These are phyloP conservation scores for Drosera spatulata DNA, from an alignment of 179 eudicot species.

Conservation along the genomic window DNA sequence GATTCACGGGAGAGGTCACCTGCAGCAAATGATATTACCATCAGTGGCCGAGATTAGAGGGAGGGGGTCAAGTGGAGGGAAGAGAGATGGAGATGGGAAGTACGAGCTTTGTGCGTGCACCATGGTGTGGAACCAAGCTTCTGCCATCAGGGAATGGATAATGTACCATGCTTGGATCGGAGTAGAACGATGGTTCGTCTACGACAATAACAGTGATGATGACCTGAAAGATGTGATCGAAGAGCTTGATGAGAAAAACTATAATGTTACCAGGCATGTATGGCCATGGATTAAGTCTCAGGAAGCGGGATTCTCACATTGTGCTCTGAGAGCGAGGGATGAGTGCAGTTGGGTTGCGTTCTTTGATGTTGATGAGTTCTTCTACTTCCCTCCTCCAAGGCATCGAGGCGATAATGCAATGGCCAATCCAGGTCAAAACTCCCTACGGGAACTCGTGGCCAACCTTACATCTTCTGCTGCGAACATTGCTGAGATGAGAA, in stretches of 20 bases:
- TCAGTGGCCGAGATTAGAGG: conserved; percentile 51
- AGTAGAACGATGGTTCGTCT: conserved; percentile 75
- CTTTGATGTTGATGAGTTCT: conserved; percentile 91
- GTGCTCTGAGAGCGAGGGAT: conserved; percentile 55
- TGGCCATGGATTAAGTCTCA: conserved; percentile 99
- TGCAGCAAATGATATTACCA: conserved; percentile 34
- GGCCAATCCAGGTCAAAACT: conserved; percentile 25
- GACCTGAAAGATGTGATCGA: conserved; percentile 32
- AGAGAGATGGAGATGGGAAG: conserved; percentile 12
- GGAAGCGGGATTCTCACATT: conserved; percentile 93
- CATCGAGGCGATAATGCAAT: conserved; percentile 1
- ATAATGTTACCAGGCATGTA: conserved; percentile 59
- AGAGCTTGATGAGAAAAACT: conserved; percentile 40
- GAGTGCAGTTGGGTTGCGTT: conserved; percentile 84
- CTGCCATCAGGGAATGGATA: conserved; percentile 72
- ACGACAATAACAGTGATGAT: conserved; percentile 86
- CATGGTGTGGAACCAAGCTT: conserved; percentile 95
- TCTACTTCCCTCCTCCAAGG: conserved; percentile 47
- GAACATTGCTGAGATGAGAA: conserved; percentile 54
- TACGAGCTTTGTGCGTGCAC: conserved; percentile 83
- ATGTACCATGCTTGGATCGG: conserved; percentile 85
- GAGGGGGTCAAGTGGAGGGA: background rate
- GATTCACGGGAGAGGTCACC: conserved; percentile 15
- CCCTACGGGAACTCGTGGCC: conserved; percentile 40
- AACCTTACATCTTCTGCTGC: conserved; percentile 23